These are phyloP conservation scores for Galerina sulciceps DNA, from an alignment of 768 basidiomycete species.

Conservation along the genomic window DNA sequence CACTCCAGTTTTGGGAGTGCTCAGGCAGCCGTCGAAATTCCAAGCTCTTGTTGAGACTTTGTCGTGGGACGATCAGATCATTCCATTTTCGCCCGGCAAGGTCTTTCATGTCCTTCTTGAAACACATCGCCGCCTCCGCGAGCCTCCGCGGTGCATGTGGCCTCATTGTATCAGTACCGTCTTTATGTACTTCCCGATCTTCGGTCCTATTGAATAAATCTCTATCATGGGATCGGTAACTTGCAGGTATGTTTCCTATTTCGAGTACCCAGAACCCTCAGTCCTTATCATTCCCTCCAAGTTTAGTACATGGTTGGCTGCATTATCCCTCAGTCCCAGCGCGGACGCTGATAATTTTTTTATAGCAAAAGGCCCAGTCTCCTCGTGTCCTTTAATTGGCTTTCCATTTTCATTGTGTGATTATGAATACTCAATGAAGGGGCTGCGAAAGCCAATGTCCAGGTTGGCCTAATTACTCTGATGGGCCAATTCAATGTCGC, in stretches of 20 bases:
- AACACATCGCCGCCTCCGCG: slow-evolving; percentile 15
- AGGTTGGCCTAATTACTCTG: too few species aligned
- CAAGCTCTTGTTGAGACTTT: slow-evolving; percentile 5
- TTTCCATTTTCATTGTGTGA: neutral
- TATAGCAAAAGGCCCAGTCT: neutral
- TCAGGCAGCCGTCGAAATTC: neutral
- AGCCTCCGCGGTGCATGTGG: slow-evolving; percentile 20
- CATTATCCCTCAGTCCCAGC: neutral
- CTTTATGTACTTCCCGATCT: slow-evolving; percentile 18
- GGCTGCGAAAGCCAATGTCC: too few species aligned
- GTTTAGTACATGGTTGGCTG: neutral
- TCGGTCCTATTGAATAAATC: slow-evolving; percentile 16
- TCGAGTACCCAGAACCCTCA: neutral
- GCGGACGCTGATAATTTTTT: neutral
- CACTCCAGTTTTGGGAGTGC: neutral
- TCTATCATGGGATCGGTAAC: slow-evolving; percentile 20
- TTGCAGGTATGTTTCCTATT: slow-evolving; percentile 18
- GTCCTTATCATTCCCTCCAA: neutral
- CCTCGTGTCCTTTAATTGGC: slow-evolving; percentile 1
- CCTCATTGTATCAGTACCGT: slow-evolving; percentile 15
- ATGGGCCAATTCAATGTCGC: too few species aligned
- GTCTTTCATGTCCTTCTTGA: slow-evolving; percentile 17
- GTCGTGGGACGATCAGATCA: slow-evolving; percentile 18
- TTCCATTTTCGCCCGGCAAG: slow-evolving; percentile 14
- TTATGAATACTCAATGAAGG: slow-evolving; percentile 3